Conservation (phyloP, 192 early-diverging fungal genomes). For the Phycomyces blakesleeanus region DNA sequence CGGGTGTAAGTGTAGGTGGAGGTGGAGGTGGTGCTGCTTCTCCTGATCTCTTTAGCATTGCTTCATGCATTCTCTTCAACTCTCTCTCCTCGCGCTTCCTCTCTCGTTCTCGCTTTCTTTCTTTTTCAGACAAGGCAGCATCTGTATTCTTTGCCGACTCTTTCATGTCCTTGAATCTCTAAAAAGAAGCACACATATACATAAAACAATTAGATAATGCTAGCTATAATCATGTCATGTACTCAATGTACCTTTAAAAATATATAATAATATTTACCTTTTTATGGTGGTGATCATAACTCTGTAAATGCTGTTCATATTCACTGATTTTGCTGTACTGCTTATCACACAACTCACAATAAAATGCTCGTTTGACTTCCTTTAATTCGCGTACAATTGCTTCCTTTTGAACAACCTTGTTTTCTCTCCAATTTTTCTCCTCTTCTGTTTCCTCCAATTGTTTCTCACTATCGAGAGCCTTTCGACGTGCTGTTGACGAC, state of each 20-base stretch:
- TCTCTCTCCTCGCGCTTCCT: slow-evolving; percentile 65
- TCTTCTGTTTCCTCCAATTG: slow-evolving; percentile 64
- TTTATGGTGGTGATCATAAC: slow-evolving; percentile 78
- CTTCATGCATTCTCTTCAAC: slow-evolving; percentile 59
- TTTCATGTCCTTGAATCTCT: slow-evolving; percentile 80
- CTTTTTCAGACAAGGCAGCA: slow-evolving; percentile 29
- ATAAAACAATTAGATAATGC: too few species aligned
- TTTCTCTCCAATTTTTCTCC: slow-evolving; percentile 51
- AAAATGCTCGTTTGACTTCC: slow-evolving; percentile 71
- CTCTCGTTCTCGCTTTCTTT: slow-evolving; percentile 60
- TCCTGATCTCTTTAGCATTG: slow-evolving; percentile 47
- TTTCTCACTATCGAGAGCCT: slow-evolving; percentile 60
- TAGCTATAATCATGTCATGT: too few species aligned
- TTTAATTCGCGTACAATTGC: slow-evolving; percentile 51
- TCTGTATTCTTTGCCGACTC: slow-evolving; percentile 43
- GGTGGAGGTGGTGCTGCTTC: too few species aligned
- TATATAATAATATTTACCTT: slow-evolving; percentile 42
- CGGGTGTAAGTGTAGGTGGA: background rate
- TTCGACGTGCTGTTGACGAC: slow-evolving; percentile 56
- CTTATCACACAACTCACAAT: slow-evolving; percentile 75
- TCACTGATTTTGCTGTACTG: slow-evolving; percentile 74
- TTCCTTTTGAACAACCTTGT: slow-evolving; percentile 44
- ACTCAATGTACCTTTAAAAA: background rate
- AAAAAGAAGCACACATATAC: too few species aligned
- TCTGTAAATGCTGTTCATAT: slow-evolving; percentile 71